These are phyloP conservation scores for Poa pratensis DNA, from an alignment of 176 grass and related monocot species.

Conservation along the genomic window DNA sequence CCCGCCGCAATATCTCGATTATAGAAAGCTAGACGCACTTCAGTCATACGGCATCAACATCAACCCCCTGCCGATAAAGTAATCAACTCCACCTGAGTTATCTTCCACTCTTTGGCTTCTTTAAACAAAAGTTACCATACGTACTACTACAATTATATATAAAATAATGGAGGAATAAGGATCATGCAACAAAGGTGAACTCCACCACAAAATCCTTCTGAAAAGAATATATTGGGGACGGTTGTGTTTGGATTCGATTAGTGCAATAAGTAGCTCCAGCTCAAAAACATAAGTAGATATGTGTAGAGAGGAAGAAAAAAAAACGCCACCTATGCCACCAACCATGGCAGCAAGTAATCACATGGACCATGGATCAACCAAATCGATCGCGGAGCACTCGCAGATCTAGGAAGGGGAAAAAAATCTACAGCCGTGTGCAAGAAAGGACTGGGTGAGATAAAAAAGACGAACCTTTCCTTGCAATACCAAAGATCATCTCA, in stretches of 20 bases:
- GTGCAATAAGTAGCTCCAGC: neutral
- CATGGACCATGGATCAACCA: conserved; percentile 1
- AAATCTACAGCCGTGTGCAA: neutral
- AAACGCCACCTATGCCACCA: neutral
- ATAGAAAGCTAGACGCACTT: conserved; percentile 3
- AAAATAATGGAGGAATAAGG: neutral
- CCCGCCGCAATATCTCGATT: neutral
- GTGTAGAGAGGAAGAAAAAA: neutral
- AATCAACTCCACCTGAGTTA: conserved; percentile 31
- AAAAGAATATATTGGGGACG: neutral
- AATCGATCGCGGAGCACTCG: neutral
- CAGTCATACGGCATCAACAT: neutral
- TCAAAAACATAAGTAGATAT: neutral
- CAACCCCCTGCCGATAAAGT: neutral
- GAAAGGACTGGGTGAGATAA: neutral
- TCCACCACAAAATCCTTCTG: neutral
- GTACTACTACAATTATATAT: neutral
- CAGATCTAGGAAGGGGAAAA: conserved; percentile 12
- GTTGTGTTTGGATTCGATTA: neutral
- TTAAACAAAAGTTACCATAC: neutral
- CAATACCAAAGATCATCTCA: conserved; percentile 7
- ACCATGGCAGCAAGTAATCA: conserved; percentile 2
- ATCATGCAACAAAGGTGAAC: neutral
- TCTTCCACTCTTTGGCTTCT: neutral
- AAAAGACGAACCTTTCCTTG: conserved; percentile 19